Evolutionary conservation across 2,329 filamentous ascomycete genomes (phyloP).

Genomic region (Tricladium varicosporioides): DNA sequence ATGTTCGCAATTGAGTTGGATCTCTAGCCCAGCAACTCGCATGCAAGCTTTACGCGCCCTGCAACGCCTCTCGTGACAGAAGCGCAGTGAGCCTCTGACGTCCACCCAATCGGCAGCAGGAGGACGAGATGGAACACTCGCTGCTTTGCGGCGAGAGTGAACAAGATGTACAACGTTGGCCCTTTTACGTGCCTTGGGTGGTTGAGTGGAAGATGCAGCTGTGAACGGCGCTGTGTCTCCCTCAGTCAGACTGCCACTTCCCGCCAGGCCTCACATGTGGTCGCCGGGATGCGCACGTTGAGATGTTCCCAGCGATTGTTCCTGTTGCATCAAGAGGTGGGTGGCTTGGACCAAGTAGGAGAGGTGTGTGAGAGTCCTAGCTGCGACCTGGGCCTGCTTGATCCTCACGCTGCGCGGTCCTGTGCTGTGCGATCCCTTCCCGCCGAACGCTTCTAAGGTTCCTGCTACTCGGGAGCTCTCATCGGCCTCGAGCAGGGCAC

Average conservation of each 20-base stretch:
- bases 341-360: slow-evolving; percentile 4
- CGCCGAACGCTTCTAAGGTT: not conserved
- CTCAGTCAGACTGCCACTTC: not conserved
- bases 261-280: slow-evolving; percentile 13
- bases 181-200: too few relatives aligned
- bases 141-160: slow-evolving; percentile 23
- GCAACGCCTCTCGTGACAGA: slow-evolving; percentile 29
- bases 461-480: not conserved
- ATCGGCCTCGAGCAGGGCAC: not conserved
- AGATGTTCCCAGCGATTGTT: not conserved
- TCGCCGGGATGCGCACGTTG: not conserved
- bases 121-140: slow-evolving; percentile 29
- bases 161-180: too few relatives aligned
- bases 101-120: slow-evolving; percentile 18
- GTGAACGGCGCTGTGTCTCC: too few relatives aligned
- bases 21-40: not conserved
- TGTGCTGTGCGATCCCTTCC: not conserved
- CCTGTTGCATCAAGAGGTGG: not conserved
- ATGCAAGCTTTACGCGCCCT: slow-evolving; percentile 27
- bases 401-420: not conserved
- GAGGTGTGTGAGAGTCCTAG: not conserved
- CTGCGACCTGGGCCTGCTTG: not conserved
- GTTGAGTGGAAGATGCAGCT: too few relatives aligned
- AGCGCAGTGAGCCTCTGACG: slow-evolving; percentile 8
- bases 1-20: not conserved